Percentiles rank a stretch among this genome's conserved stretches.
phyloP scores from a whole-genome alignment of 2,329 filamentous ascomycete genomes.

The Verruconis gallopava region DNA sequence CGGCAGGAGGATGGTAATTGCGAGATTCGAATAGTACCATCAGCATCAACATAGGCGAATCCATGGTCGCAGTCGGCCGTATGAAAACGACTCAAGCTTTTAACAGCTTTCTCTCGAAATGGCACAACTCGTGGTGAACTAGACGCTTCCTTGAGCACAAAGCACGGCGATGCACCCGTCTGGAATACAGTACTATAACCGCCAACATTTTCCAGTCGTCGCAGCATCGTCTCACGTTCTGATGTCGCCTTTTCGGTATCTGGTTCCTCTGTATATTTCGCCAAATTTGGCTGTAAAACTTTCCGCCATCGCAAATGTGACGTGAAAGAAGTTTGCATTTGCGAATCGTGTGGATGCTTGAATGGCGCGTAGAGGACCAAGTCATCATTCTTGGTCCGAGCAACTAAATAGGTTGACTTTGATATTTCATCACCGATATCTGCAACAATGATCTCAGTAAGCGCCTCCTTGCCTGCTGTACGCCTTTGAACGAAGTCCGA shows the following conservation, averaged over 20 bases:
- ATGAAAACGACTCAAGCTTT: constrained; percentile 63
- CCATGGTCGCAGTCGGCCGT: constrained; percentile 65
- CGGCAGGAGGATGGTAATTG: constrained; percentile 55
- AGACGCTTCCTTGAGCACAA: constrained; percentile 71
- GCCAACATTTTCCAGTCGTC: constrained; percentile 50
- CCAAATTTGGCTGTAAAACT: constrained; percentile 52
- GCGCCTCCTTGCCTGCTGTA: constrained; percentile 54
- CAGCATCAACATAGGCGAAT: constrained; percentile 66
- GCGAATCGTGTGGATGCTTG: constrained; percentile 28
- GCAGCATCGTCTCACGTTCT: constrained; percentile 32
- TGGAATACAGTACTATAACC: constrained; percentile 76
- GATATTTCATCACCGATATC: constrained; percentile 66
- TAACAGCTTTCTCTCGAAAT: constrained; percentile 54
- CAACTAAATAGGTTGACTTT: constrained; percentile 65
- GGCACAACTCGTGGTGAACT: constrained; percentile 63
- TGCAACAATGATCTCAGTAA: constrained; percentile 71
- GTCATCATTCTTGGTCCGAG: constrained; percentile 69
- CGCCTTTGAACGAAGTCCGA: constrained; percentile 57
- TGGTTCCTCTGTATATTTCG: constrained; percentile 40
- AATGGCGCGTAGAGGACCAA: constrained; percentile 80
- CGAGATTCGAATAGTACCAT: constrained; percentile 50
- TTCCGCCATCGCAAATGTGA: constrained; percentile 63
- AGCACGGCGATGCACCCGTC: constrained; percentile 64
- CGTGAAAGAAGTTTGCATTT: constrained; percentile 34
- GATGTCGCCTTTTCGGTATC: constrained; percentile 38